Evolutionary conservation across 805 yeast species (phyloP).

Genomic region (Lachancea lanzarotensis): DNA sequence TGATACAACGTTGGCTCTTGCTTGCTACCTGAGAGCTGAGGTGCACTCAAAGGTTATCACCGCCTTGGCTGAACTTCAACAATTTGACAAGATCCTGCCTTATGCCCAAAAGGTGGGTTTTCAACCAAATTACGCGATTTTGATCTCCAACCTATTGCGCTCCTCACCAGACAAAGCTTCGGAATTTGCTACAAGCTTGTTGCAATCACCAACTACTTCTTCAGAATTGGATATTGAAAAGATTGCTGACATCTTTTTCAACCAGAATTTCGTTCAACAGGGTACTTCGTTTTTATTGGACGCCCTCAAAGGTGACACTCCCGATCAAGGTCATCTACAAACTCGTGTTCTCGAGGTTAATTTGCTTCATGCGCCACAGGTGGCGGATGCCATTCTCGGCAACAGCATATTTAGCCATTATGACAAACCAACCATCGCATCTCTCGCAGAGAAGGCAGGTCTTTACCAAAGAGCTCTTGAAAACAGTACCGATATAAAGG

Average conservation of each 20-base stretch:
- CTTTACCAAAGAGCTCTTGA: conserved; percentile 92
- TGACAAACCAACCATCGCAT: conserved; percentile 89
- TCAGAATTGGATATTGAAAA: conserved; percentile 69
- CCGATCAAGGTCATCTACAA: conserved; percentile 93
- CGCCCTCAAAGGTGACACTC: conserved; percentile 88
- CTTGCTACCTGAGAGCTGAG: conserved; percentile 80
- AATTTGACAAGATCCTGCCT: conserved; percentile 91
- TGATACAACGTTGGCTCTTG: conserved; percentile 80
- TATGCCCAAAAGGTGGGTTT: conserved; percentile 85
- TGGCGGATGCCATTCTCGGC: conserved; percentile 96
- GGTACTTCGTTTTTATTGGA: conserved; percentile 96
- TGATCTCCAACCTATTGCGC: conserved; percentile 86
- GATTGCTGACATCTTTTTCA: conserved; percentile 86
- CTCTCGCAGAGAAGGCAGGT: conserved; percentile 93
- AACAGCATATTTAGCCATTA: conserved; percentile 93
- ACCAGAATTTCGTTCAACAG: conserved; percentile 91
- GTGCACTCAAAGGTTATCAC: conserved; percentile 85
- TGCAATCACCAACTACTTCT: conserved; percentile 55
- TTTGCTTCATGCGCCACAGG: conserved; percentile 95
- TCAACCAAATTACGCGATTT: conserved; percentile 81
- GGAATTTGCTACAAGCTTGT: conserved; percentile 86
- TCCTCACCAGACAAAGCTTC: conserved; percentile 97
- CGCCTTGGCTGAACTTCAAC: conserved; percentile 89
- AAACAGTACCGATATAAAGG: conserved; percentile 89
- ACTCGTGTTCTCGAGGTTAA: conserved; percentile 91